phyloP scores from a whole-genome alignment of 2,329 filamentous ascomycete genomes.

The Alternaria incomplexa region DNA sequence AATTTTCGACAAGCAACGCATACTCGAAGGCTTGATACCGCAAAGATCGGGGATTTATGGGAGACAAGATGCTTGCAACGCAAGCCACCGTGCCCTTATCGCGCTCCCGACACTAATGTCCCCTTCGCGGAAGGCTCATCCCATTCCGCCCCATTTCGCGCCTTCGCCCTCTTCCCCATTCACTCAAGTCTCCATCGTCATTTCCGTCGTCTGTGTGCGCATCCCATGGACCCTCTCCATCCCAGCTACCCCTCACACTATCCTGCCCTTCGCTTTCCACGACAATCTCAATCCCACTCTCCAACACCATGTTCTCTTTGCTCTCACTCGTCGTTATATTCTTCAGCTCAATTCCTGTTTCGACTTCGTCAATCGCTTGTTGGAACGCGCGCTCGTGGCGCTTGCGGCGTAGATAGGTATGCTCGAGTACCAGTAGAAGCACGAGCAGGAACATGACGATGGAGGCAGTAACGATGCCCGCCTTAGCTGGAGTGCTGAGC shows the following conservation, averaged over 20 bases:
- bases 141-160: conserved; percentile 12
- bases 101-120: background rate
- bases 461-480: conserved; percentile 10
- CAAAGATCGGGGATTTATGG: background rate
- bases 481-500: conserved; percentile 10
- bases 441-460: conserved; percentile 9
- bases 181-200: conserved; percentile 13
- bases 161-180: conserved; percentile 21
- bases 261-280: conserved; percentile 18
- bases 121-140: conserved; percentile 21
- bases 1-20: background rate
- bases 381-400: conserved; percentile 23
- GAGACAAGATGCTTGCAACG: background rate
- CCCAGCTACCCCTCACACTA: conserved; percentile 7
- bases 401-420: conserved; percentile 23
- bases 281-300: conserved; percentile 33
- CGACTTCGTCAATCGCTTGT: conserved; percentile 28
- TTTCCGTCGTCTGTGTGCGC: background rate
- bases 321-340: conserved; percentile 3
- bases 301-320: conserved; percentile 33
- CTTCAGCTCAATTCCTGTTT: conserved; percentile 13
- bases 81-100: background rate
- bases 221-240: conserved; percentile 4
- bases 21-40: background rate
- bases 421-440: conserved; percentile 14